Evolutionary conservation across 768 basidiomycete species (phyloP).

Genomic region (Podaxis carcinomalis): DNA sequence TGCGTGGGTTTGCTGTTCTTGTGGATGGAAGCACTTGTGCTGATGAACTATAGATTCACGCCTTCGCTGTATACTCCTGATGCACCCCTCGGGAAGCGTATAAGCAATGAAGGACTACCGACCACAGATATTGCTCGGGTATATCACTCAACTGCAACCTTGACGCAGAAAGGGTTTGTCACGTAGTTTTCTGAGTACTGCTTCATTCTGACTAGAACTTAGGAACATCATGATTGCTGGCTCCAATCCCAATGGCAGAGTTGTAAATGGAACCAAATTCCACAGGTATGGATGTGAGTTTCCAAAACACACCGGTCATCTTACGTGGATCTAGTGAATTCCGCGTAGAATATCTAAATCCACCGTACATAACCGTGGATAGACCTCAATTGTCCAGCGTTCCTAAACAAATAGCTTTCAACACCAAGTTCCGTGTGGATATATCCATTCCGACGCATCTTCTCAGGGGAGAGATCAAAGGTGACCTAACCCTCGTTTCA

Average conservation of each 20-base stretch:
- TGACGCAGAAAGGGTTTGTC: conserved; percentile 50
- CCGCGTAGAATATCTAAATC: conserved; percentile 37
- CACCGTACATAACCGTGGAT: conserved; percentile 34
- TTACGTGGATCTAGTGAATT: conserved; percentile 26
- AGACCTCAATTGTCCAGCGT: conserved; percentile 30
- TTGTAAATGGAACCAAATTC: conserved; percentile 24
- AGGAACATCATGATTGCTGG: conserved; percentile 34
- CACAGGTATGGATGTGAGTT: conserved; percentile 14
- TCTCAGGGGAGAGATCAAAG: conserved; percentile 25
- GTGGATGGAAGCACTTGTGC: background rate
- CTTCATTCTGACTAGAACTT: background rate
- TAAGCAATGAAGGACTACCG: conserved; percentile 44
- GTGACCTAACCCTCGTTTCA: conserved; percentile 14
- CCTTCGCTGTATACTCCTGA: conserved; percentile 47
- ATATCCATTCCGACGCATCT: conserved; percentile 27
- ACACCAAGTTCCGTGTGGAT: conserved; percentile 28
- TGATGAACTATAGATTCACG: conserved; percentile 20
- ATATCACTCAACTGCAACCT: conserved; percentile 59
- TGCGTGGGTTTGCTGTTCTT: conserved; percentile 17
- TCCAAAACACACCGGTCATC: no score
- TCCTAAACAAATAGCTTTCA: conserved; percentile 33
- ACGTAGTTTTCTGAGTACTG: background rate
- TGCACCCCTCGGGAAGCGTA: conserved; percentile 36
- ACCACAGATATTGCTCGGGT: conserved; percentile 43
- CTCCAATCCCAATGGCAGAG: conserved; percentile 39